These are phyloP conservation scores for Orychophragmus violaceus DNA, from an alignment of 345 rosid species.

Conservation along the genomic window DNA sequence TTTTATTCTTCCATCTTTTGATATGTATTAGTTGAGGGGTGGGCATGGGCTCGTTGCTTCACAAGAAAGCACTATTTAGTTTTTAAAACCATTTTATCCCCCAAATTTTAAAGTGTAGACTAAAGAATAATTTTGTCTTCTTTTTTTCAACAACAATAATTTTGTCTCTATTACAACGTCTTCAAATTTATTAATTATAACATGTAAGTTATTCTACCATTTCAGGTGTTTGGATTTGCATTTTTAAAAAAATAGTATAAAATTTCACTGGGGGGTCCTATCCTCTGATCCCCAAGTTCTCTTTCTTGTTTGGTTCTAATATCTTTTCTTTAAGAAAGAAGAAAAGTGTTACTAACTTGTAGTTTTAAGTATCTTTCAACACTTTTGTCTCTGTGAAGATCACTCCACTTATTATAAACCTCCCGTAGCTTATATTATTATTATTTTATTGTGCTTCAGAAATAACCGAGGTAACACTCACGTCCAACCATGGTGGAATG, in stretches of 20 bases:
- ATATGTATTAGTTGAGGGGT: background rate
- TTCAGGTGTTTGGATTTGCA: slow-evolving; percentile 21
- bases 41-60: slow-evolving; percentile 17
- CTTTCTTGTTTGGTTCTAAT: background rate
- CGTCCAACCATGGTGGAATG: no score
- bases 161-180: background rate
- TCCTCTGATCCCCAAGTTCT: slow-evolving; percentile 27
- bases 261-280: slow-evolving; percentile 24
- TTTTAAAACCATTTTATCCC: background rate
- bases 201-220: background rate
- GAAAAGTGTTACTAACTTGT: slow-evolving; percentile 15
- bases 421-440: background rate
- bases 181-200: background rate
- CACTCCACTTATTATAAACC: slow-evolving; percentile 1
- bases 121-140: slow-evolving; percentile 9
- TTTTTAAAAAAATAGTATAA: no score
- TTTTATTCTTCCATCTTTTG: slow-evolving; percentile 12
- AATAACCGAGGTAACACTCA: background rate
- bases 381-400: slow-evolving; percentile 27
- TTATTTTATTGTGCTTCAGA: background rate
- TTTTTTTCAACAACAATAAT: no score
- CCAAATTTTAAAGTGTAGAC: background rate
- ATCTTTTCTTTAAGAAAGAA: background rate
- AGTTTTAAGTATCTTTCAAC: slow-evolving; percentile 18
- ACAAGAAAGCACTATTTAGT: background rate